Evolutionary conservation across 106 monocot genomes (phyloP), one percentile per base, ranked within the genome.

Genomic region (Apostasia ramifera): DNA sequence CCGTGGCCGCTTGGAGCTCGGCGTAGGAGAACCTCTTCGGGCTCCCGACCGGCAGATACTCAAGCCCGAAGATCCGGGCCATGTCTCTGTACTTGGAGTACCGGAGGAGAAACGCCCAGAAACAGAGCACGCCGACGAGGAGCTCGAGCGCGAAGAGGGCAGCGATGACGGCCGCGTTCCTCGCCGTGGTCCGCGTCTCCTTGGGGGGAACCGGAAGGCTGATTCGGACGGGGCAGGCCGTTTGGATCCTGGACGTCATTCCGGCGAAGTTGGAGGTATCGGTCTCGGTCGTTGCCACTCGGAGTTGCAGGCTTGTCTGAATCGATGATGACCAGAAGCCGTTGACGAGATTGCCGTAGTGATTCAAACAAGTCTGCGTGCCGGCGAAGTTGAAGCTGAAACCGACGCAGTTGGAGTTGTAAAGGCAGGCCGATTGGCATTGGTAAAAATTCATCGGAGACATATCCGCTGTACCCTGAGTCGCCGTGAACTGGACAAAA

Each of bases 1-100:
- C 76, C 2, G 89, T 90, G 2, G 85, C 85, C 1, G 76, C 73
- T 64, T 79, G 77, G 4, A 91, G 74, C 79, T 83, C 91, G 8
- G 73, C 76, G 44, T 79, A 80, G 11, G 82, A 76, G 78, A 92
- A 84, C 6, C 84, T 44, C 57, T 81, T 79, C 3, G 84, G 86
- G 14, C 89, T 81, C 6, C 93, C 89, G 5, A 68, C 74, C 0
- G 93, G 86, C 47, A 89, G 67, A 68, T 73, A 67, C 74, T 93
- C 93, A 0, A 89, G 55, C 8, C 93, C 89, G 4, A 93, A 77
- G 1, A 77, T 77, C 26, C 81, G 81, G 2, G 93, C 89, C 89
- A 93, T 89, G 75, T 93, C 86, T 3, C 81, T 46, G 70, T 93
- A 89, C 80, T 84, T 81, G 37, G 93, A 86, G 70, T 86, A 93